Conservation (phyloP, 305 asterid genomes). For the Fraxinus nigra region DNA sequence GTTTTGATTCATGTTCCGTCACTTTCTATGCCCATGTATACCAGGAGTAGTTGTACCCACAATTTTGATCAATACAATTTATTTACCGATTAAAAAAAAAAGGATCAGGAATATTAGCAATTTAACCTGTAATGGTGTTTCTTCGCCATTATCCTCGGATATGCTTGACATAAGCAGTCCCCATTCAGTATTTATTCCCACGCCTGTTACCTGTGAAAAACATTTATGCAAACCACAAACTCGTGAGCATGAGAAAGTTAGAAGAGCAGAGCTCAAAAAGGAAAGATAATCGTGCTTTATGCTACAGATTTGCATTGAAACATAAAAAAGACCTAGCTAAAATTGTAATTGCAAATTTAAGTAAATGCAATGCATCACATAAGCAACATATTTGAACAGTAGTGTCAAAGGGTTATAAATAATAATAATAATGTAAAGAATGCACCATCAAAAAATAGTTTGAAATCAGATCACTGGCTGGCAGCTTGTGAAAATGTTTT, state of each 20-base stretch:
- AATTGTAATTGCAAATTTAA: neutral
- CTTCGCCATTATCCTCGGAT: conserved; percentile 97
- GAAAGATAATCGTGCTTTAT: neutral
- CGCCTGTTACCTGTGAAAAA: conserved; percentile 67
- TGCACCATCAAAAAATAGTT: neutral
- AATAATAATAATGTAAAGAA: neutral
- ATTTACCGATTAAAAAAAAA: neutral
- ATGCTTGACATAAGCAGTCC: conserved; percentile 98
- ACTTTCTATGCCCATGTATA: neutral
- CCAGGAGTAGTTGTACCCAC: neutral
- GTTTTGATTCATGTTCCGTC: neutral
- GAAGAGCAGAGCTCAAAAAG: neutral
- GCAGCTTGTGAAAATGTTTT: neutral
- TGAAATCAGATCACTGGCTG: conserved; percentile 2
- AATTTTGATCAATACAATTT: neutral
- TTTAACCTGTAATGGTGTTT: conserved; percentile 92
- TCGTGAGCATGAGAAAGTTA: neutral
- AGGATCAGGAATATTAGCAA: conserved; percentile 8
- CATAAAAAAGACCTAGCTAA: neutral
- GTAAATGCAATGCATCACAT: neutral
- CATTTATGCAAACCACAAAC: conserved; percentile 7
- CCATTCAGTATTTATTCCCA: conserved; percentile 96
- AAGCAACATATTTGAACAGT: neutral
- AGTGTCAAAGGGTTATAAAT: neutral
- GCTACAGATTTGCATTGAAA: neutral